Evolutionary conservation across 176 grass and related monocot genomes (phyloP).

Genomic region (Otatea glauca): DNA sequence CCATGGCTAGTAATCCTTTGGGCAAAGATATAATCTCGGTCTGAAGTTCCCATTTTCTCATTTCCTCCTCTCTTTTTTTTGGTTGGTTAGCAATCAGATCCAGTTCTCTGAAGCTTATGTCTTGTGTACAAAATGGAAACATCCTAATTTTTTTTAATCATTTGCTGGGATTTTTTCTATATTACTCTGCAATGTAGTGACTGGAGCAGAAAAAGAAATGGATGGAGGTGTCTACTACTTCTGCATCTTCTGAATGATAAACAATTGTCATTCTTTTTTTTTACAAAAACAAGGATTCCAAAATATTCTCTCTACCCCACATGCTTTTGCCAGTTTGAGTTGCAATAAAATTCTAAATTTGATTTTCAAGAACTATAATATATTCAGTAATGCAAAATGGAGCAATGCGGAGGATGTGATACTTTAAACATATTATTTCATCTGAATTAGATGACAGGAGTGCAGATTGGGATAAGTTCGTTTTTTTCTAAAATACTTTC

Average conservation of each 20-base stretch:
- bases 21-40: conserved; percentile 18
- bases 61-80: not conserved
- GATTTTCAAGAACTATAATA: not conserved
- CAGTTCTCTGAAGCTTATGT: conserved; percentile 30
- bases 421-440: not conserved
- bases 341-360: not conserved
- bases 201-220: not conserved
- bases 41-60: conserved; percentile 33
- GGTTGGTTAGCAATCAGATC: conserved; percentile 35
- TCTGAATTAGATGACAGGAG: not conserved
- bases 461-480: not conserved
- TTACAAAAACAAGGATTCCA: not conserved
- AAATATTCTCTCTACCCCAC: not conserved
- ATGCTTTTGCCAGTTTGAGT: not conserved
- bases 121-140: conserved; percentile 54
- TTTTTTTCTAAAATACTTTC: not conserved
- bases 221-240: not conserved
- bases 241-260: not conserved
- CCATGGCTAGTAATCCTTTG: not conserved
- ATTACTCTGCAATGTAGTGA: conserved; percentile 5
- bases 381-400: not conserved
- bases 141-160: not conserved
- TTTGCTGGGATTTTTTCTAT: not conserved
- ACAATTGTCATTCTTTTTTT: not conserved
- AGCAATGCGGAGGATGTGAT: not conserved